Base-by-base conservation (phyloP, 2,329 filamentous ascomycete genomes). In the Claviceps sp. region DNA sequence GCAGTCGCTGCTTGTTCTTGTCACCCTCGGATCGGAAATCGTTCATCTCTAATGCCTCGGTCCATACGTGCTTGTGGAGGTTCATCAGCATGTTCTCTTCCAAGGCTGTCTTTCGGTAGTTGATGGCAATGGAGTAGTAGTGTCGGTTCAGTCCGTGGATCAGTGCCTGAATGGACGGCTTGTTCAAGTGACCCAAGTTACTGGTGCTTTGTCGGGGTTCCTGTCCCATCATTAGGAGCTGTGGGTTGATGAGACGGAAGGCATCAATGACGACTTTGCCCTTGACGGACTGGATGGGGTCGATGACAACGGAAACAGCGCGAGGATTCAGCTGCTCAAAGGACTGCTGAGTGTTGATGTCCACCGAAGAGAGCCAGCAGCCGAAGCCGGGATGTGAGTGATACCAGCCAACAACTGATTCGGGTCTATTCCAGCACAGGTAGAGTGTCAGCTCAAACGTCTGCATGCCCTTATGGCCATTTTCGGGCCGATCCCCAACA, bases 41-140 rank as follows among this genome's bases (percentile, higher is more conserved):
- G 55, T 91, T 87, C 89, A 98, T 97, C 67, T 95, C 82, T 58
- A 98, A 71, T 5, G 91, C 93, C 69, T 98, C 93, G 0, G 94
- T 98, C 93, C 93, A 98, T 45, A 96, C 90, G 61, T 97, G 93
- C 77, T 98, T 98, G 79, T 98, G 93, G 59, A 98, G 75, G 67
- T 98, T 98, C 94, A 98, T 98, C 63, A 98, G 72, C 93, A 98
- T 98, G 71, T 95, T 97, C 76, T 98, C 94, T 69, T 98, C 93
- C 49, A 98, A 76, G 1, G 89, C 91, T 0, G 91, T 95, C 76
- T 98, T 98, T 65, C 91, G 80, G 72, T 98, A 98, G 72, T 96
- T 90, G 73, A 98, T 97, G 54, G 82, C 91, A 65, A 98, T 98
- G 62, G 89, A 95, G 78, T 98, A 98, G 78, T 98, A 98, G 75